Conservation (phyloP, 2,329 filamentous ascomycete genomes). For the Cercospora sp. region DNA sequence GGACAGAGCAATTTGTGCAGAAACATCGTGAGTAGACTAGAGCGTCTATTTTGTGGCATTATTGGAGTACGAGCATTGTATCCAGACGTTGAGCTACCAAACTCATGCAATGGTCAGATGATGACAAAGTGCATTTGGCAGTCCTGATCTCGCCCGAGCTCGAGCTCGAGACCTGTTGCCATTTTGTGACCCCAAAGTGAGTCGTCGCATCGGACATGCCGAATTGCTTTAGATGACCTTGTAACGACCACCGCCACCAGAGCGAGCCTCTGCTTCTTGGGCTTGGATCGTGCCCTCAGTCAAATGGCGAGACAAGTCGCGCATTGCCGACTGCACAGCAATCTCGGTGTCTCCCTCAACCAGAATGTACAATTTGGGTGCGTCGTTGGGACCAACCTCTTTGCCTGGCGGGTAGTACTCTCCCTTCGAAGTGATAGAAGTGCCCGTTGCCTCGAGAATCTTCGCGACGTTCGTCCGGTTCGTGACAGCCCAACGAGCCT, state of each 20-base stretch:
- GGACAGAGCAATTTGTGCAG: neutral
- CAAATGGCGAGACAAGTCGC: slow-evolving; percentile 81
- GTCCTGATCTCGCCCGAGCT: neutral
- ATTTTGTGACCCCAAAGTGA: neutral
- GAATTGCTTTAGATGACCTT: slow-evolving; percentile 66
- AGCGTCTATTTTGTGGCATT: neutral
- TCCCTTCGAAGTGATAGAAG: slow-evolving; percentile 96
- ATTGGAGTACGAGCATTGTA: neutral
- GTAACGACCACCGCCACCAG: slow-evolving; percentile 73
- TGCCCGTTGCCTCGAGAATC: slow-evolving; percentile 91
- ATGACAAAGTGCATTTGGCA: neutral
- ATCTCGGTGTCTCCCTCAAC: slow-evolving; percentile 97
- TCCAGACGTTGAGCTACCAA: neutral
- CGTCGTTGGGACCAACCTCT: slow-evolving; percentile 69
- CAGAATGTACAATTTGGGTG: slow-evolving; percentile 95
- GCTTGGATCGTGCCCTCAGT: slow-evolving; percentile 89
- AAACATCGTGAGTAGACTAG: neutral
- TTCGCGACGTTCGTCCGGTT: slow-evolving; percentile 98
- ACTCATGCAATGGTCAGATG: neutral
- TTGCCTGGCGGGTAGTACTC: slow-evolving; percentile 84
- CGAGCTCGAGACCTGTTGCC: neutral
- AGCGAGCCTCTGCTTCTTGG: slow-evolving; percentile 78
- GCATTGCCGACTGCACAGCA: slow-evolving; percentile 85
- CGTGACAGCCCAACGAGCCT: slow-evolving; percentile 96
- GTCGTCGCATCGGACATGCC: neutral